A percentile compares a stretch with the other conserved stretches of the same genome.
Evolutionary conservation across 2,329 filamentous ascomycete genomes (phyloP).

Genomic region (Ilyonectria robusta): DNA sequence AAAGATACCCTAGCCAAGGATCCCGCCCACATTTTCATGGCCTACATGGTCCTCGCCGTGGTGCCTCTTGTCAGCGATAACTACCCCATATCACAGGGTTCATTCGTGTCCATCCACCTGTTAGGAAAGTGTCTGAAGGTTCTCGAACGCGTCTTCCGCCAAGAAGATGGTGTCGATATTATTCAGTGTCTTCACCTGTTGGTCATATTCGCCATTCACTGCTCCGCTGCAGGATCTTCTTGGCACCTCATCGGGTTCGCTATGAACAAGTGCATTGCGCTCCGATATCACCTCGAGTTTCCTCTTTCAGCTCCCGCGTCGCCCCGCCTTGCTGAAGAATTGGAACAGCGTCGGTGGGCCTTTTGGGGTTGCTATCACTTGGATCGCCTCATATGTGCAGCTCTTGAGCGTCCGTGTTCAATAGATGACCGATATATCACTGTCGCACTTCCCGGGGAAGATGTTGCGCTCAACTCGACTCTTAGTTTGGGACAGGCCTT

Average conservation of each 20-base stretch:
- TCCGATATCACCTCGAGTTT: not conserved
- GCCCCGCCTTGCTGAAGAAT: not conserved
- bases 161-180: slow-evolving; percentile 34
- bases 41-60: slow-evolving; percentile 30
- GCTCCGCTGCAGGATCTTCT: slow-evolving; percentile 29
- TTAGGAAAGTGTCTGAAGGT: slow-evolving; percentile 30
- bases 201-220: slow-evolving; percentile 32
- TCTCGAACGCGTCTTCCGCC: slow-evolving; percentile 27
- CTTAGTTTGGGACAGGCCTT: not conserved
- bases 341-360: not conserved
- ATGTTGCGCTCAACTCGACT: not conserved
- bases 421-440: not conserved
- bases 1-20: slow-evolving; percentile 3
- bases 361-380: not conserved
- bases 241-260: slow-evolving; percentile 36
- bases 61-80: slow-evolving; percentile 30
- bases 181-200: slow-evolving; percentile 34
- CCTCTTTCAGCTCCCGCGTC: not conserved
- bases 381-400: not conserved
- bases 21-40: slow-evolving; percentile 33
- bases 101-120: slow-evolving; percentile 29
- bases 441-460: not conserved
- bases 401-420: not conserved
- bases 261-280: slow-evolving; percentile 17
- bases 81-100: slow-evolving; percentile 31